These are phyloP conservation scores for Ophiosphaerella narmari DNA, from an alignment of 2,329 filamentous ascomycete species.

Conservation along the genomic window DNA sequence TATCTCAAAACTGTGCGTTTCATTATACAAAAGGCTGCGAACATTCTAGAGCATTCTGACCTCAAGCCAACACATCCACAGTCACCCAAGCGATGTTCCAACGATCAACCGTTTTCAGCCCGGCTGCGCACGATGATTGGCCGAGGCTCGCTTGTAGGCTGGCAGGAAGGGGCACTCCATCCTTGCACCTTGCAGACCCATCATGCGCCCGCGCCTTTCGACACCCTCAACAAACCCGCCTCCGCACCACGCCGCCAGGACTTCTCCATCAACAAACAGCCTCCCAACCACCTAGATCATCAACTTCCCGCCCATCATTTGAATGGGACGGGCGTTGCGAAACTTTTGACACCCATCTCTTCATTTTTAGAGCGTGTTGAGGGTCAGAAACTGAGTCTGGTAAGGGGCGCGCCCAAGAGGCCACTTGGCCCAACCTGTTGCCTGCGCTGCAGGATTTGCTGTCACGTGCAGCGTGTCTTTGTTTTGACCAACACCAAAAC, in stretches of 20 bases:
- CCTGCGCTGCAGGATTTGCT: constrained; percentile 24
- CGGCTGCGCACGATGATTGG: constrained; percentile 10
- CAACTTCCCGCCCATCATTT: constrained; percentile 24
- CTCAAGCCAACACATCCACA: background rate
- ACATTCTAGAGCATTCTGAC: background rate
- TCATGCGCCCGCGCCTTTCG: constrained; percentile 11
- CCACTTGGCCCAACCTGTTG: constrained; percentile 25
- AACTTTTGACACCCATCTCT: constrained; percentile 37
- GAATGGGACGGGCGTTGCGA: constrained; percentile 25
- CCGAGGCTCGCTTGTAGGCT: constrained; percentile 4
- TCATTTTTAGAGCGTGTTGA: constrained; percentile 34
- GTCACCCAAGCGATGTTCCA: background rate
- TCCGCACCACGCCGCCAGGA: constrained; percentile 10
- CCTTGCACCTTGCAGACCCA: constrained; percentile 11
- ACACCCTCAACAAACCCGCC: constrained; percentile 18
- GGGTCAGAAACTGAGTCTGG: constrained; percentile 26
- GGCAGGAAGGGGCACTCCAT: constrained; percentile 6
- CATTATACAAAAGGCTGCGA: constrained; percentile 3
- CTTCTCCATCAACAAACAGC: constrained; percentile 24
- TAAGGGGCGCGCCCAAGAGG: constrained; percentile 19
- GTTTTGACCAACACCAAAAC: constrained; percentile 13
- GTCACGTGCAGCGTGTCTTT: constrained; percentile 32
- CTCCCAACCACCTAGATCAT: constrained; percentile 22
- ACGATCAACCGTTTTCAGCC: constrained; percentile 4
- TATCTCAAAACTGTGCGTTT: background rate